Evolutionary conservation across 768 basidiomycete genomes (phyloP).

Genomic region (Boletus sp.): DNA sequence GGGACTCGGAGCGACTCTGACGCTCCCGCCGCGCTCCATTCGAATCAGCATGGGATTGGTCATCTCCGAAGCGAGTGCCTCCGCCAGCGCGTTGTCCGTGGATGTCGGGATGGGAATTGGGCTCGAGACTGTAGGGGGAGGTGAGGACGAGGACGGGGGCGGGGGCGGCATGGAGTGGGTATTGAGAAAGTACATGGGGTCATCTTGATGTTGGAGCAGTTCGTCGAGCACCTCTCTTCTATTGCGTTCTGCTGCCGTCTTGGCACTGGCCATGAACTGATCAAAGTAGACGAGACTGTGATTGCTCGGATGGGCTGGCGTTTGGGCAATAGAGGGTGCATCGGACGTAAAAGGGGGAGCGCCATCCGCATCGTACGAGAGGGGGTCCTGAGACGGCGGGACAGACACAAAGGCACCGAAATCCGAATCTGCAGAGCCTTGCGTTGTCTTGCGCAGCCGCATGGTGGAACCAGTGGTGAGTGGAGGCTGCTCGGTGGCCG

Average conservation of each 20-base stretch:
- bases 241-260: conserved; percentile 48
- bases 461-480: not conserved
- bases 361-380: not conserved
- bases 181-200: conserved; percentile 60
- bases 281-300: conserved; percentile 54
- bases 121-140: conserved; percentile 26
- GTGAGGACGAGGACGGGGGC: conserved; percentile 1
- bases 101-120: conserved; percentile 31
- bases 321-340: not conserved
- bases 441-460: conserved; percentile 13
- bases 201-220: conserved; percentile 61
- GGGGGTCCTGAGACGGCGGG: conserved; percentile 49
- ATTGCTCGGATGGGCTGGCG: conserved; percentile 5
- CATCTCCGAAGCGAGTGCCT: conserved; percentile 35
- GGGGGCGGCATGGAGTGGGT: conserved; percentile 8
- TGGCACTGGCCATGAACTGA: conserved; percentile 55
- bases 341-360: not conserved
- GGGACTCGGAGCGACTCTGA: conserved; percentile 11
- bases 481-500: not conserved
- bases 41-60: conserved; percentile 8
- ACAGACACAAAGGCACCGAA: conserved; percentile 65
- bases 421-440: conserved; percentile 42
- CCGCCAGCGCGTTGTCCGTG: conserved; percentile 36
- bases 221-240: conserved; percentile 59
- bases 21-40: conserved; percentile 1